A percentile compares a stretch with the other conserved stretches of the same genome.
phyloP scores from a whole-genome alignment of 352 stramenopile genomes.

The Globisporangium alternatum region DNA sequence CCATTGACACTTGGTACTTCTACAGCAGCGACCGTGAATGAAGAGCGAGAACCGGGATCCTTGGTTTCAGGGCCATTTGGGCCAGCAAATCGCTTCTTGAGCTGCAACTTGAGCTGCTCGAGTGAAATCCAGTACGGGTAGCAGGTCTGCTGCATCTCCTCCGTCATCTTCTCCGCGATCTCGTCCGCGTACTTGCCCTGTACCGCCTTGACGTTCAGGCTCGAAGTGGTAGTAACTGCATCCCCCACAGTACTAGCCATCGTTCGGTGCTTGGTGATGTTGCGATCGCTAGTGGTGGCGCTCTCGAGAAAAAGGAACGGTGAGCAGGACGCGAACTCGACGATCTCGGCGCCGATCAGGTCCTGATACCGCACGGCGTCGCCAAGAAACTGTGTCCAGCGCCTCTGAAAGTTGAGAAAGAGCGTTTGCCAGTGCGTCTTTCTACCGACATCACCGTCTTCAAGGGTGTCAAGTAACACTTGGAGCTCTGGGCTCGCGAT shows the following conservation, averaged over 20 bases:
- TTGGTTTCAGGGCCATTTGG: not conserved
- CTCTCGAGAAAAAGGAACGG: constrained; percentile 33
- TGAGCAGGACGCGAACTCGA: constrained; percentile 48
- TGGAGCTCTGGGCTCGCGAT: not conserved
- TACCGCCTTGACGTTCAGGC: constrained; percentile 29
- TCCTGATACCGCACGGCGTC: constrained; percentile 36
- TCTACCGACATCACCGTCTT: not conserved
- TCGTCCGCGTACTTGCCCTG: constrained; percentile 43
- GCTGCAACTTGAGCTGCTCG: constrained; percentile 30
- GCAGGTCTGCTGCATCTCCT: constrained; percentile 37
- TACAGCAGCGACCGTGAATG: not conserved
- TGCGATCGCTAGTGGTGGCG: not conserved
- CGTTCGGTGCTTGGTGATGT: not conserved
- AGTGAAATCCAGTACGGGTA: constrained; percentile 46
- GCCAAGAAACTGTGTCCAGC: constrained; percentile 27
- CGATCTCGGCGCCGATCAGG: constrained; percentile 32
- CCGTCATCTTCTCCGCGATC: constrained; percentile 44
- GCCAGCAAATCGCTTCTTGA: constrained; percentile 25
- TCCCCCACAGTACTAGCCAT: too few relatives aligned
- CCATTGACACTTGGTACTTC: not conserved
- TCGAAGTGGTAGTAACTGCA: too few relatives aligned
- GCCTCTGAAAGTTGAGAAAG: constrained; percentile 27
- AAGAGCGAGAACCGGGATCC: not conserved
- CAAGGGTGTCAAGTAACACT: constrained; percentile 4
- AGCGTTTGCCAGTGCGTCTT: constrained; percentile 9